Conservation (phyloP, 768 basidiomycete species). For the Suillus sp. region DNA sequence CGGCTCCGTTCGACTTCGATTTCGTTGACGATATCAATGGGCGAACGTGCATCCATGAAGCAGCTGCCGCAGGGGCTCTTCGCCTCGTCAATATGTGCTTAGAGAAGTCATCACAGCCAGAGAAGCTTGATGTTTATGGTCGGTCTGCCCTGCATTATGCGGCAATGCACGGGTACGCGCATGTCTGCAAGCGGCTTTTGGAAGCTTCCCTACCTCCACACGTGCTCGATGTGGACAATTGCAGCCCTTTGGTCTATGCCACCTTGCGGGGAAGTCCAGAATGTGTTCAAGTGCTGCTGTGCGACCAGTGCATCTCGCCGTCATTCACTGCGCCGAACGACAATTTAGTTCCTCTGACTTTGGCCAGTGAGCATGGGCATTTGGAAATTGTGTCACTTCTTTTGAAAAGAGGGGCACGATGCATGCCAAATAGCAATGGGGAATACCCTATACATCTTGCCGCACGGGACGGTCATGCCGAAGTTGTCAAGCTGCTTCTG, state of each 20-base stretch:
- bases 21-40: constrained; percentile 98
- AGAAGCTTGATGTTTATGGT: constrained; percentile 86
- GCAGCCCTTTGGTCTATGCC: constrained; percentile 92
- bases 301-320: constrained; percentile 65
- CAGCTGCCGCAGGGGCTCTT: constrained; percentile 80
- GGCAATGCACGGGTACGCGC: constrained; percentile 86
- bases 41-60: constrained; percentile 90
- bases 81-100: constrained; percentile 83
- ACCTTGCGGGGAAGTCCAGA: constrained; percentile 82
- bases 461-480: constrained; percentile 85
- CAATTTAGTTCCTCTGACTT: constrained; percentile 83
- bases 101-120: constrained; percentile 64
- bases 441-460: constrained; percentile 97
- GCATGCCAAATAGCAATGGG: constrained; percentile 89
- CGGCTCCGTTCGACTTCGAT: constrained; percentile 78
- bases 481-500: constrained; percentile 79
- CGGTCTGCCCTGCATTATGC: constrained; percentile 95
- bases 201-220: constrained; percentile 66
- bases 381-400: constrained; percentile 79
- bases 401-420: constrained; percentile 73
- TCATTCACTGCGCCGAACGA: constrained; percentile 58
- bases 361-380: constrained; percentile 91
- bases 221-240: constrained; percentile 88
- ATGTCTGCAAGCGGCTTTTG: constrained; percentile 75
- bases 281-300: constrained; percentile 82